These are phyloP conservation scores for Amauroascus verrucosus DNA, from an alignment of 2,329 filamentous ascomycete genomes.

Conservation along the genomic window DNA sequence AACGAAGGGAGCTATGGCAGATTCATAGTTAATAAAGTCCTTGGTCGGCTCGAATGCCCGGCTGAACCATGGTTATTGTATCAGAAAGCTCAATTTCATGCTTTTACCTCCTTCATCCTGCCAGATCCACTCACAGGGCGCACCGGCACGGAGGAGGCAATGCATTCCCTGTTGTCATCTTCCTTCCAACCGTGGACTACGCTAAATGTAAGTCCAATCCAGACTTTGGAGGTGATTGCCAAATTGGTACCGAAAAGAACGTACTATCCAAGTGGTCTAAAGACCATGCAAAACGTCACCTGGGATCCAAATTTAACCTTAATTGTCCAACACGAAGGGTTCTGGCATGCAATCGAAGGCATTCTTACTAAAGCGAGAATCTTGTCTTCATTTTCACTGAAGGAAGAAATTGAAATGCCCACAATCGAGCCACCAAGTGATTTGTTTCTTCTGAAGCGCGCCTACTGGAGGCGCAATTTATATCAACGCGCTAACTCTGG, in stretches of 20 bases:
- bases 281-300: slow-evolving; percentile 35
- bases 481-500: slow-evolving; percentile 12
- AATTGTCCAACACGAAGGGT: slow-evolving; percentile 34
- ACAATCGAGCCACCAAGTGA: background rate
- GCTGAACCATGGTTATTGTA: slow-evolving; percentile 15
- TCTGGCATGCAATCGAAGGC: slow-evolving; percentile 14
- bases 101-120: slow-evolving; percentile 22
- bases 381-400: slow-evolving; percentile 7
- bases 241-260: slow-evolving; percentile 29
- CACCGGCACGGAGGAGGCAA: slow-evolving; percentile 20
- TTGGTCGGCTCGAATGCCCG: slow-evolving; percentile 42
- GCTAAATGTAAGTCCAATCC: slow-evolving; percentile 6
- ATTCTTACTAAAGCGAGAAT: slow-evolving; percentile 8
- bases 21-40: slow-evolving; percentile 41
- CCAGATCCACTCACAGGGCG: slow-evolving; percentile 23
- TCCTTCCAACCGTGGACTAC: slow-evolving; percentile 13
- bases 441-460: slow-evolving; percentile 8
- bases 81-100: slow-evolving; percentile 25
- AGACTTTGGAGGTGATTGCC: slow-evolving; percentile 9
- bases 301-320: slow-evolving; percentile 36
- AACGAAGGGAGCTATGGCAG: slow-evolving; percentile 27
- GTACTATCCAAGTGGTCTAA: slow-evolving; percentile 38
- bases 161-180: slow-evolving; percentile 14
- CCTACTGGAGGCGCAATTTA: slow-evolving; percentile 9
- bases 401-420: slow-evolving; percentile 1